Evolutionary conservation across 2,329 filamentous ascomycete genomes (phyloP), one percentile per base, ranked within the genome.

Genomic region (Chaetomium olivaceum): DNA sequence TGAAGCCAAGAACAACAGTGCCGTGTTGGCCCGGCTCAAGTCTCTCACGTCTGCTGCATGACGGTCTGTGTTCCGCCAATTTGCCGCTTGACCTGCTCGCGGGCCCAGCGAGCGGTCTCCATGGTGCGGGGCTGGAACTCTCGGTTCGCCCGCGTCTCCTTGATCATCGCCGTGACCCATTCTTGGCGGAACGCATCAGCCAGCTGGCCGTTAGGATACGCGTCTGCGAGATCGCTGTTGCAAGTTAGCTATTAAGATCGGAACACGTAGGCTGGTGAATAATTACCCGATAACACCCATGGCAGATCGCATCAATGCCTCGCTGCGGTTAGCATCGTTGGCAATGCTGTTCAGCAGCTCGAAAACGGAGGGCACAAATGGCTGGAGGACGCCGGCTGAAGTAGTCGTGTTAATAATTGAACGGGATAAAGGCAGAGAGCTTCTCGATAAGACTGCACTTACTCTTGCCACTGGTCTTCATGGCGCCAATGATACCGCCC

Each of bases 31-130:
- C 51, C 29, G 43, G 33, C 14, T 12, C 62, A n/a, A 54, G n/a
- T 55, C 50, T 67, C 70, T 80, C 79, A 84, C 69, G 79, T 79
- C 72, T 84, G 80, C 62, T 80, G 77, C 83, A 87, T 86, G 72
- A 84, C 80, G 62, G 77, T 80, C 72, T 75, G 76, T 58, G 77
- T 74, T 70, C 85, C 85, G 65, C 85, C 84, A 61, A 89, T 80
- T 80, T 99, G 95, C 73, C 92, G 91, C 85, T 97, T 98, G 77
- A 98, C 93, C 78, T 97, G 93, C 80, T 98, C 95, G 67, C 94
- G 90, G 69, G 95, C 93, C 95, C 95, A 99, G 73, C 94, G 91
- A 76, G 95, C 95, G 56, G 95, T 98, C 71, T 97, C 92, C 71
- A 95, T 89, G 3, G 95, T 99, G 69, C 93, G 91, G 31, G 86